Base-by-base conservation (phyloP, 2,329 filamentous ascomycete species). In the Aureobasidium musti region DNA sequence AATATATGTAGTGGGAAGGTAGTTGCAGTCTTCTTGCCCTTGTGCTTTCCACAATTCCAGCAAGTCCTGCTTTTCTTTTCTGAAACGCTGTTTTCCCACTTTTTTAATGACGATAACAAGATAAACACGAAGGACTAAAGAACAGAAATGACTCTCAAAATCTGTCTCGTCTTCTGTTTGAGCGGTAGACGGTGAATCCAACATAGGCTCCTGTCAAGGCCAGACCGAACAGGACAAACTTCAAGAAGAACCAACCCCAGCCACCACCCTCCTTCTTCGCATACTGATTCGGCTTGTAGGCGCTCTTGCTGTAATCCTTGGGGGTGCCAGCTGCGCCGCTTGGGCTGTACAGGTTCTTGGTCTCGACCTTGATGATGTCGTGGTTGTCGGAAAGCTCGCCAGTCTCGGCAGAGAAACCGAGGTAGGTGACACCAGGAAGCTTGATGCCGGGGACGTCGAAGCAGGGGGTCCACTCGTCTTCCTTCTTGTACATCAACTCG, bases 321-420 rank as follows among this genome's bases (percentile, higher is more conserved):
- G 56, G 54, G 26, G 73, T 75, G 54, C 73, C 71, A 4, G 72
- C 71, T 47, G 71, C 71, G 23, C 74, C 75, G 37, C 82, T 80
- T 41, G 85, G 86, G 73, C 85, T 88, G 82, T 98, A 98, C 69
- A 99, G 82, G 79, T 97, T 99, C 82, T 90, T 90, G 67, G 94
- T 89, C 70, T 88, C 83, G 73, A 99, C 86, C 60, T 87, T 90
- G 76, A 98, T 87, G 78, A 99, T 96, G 80, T 99, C 95, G 83
- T 97, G 94, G 83, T 97, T 97, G 81, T 99, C 95, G 79, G 89
- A 92, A 71, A 99, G 86, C 82, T 99, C 94, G 75, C 95, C 95
- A 19, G 95, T 98, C 82, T 98, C 94, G 66, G 91, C 90, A 72
- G 86, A 84, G 80, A 89, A 87, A 69, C 87, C 87, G 6, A 89